Conservation (phyloP, 306 rosid species). For the Oemleria cerasiformis region DNA sequence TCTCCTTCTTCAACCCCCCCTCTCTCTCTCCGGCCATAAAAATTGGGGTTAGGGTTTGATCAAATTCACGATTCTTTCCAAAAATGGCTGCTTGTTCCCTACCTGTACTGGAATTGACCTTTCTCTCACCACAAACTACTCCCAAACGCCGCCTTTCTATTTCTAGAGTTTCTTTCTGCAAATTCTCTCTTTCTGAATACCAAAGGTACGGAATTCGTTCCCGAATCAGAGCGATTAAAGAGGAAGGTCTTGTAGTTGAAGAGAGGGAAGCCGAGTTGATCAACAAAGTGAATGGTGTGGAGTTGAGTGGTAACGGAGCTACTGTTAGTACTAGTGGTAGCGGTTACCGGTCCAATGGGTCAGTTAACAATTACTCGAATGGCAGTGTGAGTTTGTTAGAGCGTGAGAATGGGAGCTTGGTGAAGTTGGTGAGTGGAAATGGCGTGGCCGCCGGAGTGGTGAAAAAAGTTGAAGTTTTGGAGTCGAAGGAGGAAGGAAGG, state of each 20-base stretch:
- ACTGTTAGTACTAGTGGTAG: conserved; percentile 25
- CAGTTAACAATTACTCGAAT: conserved; percentile 39
- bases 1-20: conserved; percentile 10
- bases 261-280: conserved; percentile 41
- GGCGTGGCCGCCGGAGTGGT: conserved; percentile 43
- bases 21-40: conserved; percentile 32
- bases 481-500: conserved; percentile 69
- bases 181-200: conserved; percentile 20
- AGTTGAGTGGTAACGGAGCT: conserved; percentile 66
- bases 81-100: conserved; percentile 58
- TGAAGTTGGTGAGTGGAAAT: conserved; percentile 65
- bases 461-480: conserved; percentile 36
- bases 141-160: conserved; percentile 41
- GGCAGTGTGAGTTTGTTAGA: conserved; percentile 31
- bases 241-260: conserved; percentile 52
- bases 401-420: conserved; percentile 49
- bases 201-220: conserved; percentile 17
- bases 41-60: conserved; percentile 35
- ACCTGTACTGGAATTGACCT: conserved; percentile 50
- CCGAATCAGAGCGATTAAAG: conserved; percentile 51
- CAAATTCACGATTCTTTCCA: background rate
- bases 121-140: conserved; percentile 48
- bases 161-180: conserved; percentile 20
- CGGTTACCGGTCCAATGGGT: conserved; percentile 35
- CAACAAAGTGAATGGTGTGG: conserved; percentile 45